Evolutionary conservation across 495 filamentous ascomycete species (phyloP).

Genomic region (Xylaria telfairii): DNA sequence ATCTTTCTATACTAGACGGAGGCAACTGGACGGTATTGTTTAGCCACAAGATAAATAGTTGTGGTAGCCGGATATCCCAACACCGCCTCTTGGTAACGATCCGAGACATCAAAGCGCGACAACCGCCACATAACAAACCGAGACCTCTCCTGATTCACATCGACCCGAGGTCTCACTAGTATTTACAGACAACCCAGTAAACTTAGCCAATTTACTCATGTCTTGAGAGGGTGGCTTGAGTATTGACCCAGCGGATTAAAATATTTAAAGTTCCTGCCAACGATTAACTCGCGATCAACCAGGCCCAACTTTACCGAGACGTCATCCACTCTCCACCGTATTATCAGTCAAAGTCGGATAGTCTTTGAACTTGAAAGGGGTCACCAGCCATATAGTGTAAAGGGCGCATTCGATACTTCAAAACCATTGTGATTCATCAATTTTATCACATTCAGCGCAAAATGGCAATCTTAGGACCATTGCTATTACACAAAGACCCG

Average conservation of each 20-base stretch:
- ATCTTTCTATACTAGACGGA: background rate
- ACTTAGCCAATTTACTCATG: background rate
- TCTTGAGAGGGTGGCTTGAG: background rate
- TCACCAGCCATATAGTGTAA: background rate
- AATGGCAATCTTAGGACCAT: slow-evolving; percentile 34
- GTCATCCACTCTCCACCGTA: background rate
- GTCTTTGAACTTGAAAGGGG: background rate
- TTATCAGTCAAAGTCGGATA: background rate
- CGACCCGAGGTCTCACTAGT: background rate
- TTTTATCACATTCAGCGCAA: background rate
- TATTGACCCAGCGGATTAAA: background rate
- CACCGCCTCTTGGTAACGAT: background rate
- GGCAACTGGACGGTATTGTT: background rate
- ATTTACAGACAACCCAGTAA: background rate
- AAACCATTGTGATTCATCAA: background rate
- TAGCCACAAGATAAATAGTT: slow-evolving; percentile 11
- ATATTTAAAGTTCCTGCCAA: background rate
- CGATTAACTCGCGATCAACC: background rate
- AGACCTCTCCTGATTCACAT: slow-evolving; percentile 17
- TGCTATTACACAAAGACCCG: slow-evolving; percentile 31
- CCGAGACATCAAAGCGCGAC: background rate
- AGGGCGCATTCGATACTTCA: background rate
- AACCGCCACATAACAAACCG: background rate
- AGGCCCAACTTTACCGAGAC: background rate
- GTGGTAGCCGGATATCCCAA: background rate